Base-by-base conservation (phyloP, 2,329 filamentous ascomycete genomes). In the Calonectria pseudoreteaudii region DNA sequence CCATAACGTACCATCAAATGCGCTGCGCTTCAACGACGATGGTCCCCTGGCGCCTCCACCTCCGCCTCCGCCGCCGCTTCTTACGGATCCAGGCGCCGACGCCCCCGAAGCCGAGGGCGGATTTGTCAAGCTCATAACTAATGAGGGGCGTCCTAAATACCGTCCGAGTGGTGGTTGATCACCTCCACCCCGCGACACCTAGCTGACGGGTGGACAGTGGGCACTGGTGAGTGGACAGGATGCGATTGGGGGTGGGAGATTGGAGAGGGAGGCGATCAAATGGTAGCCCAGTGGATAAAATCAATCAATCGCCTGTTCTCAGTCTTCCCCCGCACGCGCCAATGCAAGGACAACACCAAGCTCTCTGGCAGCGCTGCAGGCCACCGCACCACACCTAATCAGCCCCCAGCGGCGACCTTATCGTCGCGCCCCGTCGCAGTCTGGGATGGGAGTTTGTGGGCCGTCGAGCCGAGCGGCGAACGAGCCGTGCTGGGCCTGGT, bases 1-100 rank as follows among this genome's bases (percentile, higher is more conserved):
- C 67, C 49, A 73, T 75, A 82, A 82, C 86, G 80, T 86, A 91
- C 91, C 90, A 84, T 92, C 90, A 85, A 92, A 92, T 47, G 89
- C 89, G 77, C 87, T 91, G 80, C 90, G 87, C 85, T 92, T 92
- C 69, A 91, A 49, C 53, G 70, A 83, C 34, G 84, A 85, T 78
- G 75, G 76, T 47, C 78, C 81, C 80, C 80, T 80, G 65, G 72
- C 76, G 64, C 71, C 69, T 66, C 73, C 73, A 34, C 70, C 73
- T 20, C 72, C 74, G 66, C 77, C 76, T 73, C 83, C 85, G 74
- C 86, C 85, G 66, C 84, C 83, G 62, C 84, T 82, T 73, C 86
- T 86, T 56, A 80, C 86, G 71, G 88, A 89, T 50, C 85, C 85
- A 68, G 88, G 86, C 65, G 86, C 88, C 79, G 87, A 88, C 44